A percentile compares a stretch with the other conserved stretches of the same genome.
Conservation (phyloP, 257 asterid genomes). For the Lycium ferocissimum region DNA sequence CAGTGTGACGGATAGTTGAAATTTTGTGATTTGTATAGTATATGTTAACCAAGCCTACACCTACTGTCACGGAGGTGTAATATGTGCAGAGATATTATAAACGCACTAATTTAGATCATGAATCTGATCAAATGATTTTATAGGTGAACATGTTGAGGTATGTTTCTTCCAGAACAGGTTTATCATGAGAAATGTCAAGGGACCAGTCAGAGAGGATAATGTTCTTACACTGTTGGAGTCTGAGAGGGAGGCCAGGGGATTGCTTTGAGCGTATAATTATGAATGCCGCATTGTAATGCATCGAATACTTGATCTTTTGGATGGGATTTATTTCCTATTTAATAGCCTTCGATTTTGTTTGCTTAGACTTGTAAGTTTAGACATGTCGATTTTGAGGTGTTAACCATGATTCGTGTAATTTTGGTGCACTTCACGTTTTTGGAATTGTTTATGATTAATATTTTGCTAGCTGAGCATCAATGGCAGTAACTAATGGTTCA, state of each 20-base stretch:
- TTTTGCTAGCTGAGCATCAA: neutral
- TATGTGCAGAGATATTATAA: neutral
- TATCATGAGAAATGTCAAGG: slow-evolving; percentile 35
- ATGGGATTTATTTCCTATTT: too few species aligned
- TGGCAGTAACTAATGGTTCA: neutral
- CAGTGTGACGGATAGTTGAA: too few species aligned
- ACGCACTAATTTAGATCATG: neutral
- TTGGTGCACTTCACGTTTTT: neutral
- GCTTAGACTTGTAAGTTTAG: too few species aligned
- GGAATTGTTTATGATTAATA: neutral
- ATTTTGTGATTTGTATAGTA: too few species aligned
- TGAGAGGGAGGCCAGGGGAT: slow-evolving; percentile 47
- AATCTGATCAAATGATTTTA: neutral
- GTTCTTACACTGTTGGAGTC: slow-evolving; percentile 48
- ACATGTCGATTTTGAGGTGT: too few species aligned
- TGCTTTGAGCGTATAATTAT: slow-evolving; percentile 34
- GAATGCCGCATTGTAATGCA: neutral
- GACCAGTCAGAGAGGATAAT: slow-evolving; percentile 49
- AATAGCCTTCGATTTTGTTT: too few species aligned
- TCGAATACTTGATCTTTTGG: neutral
- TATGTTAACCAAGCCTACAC: too few species aligned
- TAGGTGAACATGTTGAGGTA: neutral
- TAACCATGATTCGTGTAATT: neutral
- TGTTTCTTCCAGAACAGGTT: neutral
- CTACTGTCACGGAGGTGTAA: neutral